Percentiles rank a stretch among this genome's conserved stretches.
These are phyloP conservation scores for Thielaviopsis euricoi DNA, from an alignment of 2,329 filamentous ascomycete species.

Conservation along the genomic window DNA sequence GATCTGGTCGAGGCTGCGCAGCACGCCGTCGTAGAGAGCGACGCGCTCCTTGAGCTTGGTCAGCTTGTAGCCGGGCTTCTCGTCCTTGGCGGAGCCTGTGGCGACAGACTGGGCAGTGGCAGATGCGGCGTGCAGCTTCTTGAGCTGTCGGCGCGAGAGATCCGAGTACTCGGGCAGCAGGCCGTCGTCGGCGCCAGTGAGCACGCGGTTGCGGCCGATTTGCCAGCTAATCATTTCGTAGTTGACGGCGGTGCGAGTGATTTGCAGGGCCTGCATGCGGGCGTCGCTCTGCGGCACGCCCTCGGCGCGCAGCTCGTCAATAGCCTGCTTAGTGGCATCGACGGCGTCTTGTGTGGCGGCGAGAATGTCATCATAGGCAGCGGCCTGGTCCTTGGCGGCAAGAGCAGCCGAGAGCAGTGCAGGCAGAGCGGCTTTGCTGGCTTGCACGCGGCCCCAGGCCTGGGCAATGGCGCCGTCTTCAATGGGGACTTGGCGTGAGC, in stretches of 20 bases:
- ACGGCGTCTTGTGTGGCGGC: conserved; percentile 84
- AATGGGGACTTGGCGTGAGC: conserved; percentile 68
- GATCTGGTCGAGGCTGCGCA: conserved; percentile 82
- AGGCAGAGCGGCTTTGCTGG: conserved; percentile 24
- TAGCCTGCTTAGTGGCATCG: conserved; percentile 82
- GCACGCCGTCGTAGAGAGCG: conserved; percentile 76
- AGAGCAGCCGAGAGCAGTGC: conserved; percentile 23
- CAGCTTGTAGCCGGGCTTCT: conserved; percentile 58
- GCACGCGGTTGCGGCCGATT: conserved; percentile 77
- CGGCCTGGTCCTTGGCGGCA: conserved; percentile 52
- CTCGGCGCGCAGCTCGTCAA: conserved; percentile 76
- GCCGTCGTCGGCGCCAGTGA: conserved; percentile 73
- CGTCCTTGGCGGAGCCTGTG: conserved; percentile 22
- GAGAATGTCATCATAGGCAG: conserved; percentile 80
- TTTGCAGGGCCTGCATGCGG: conserved; percentile 81
- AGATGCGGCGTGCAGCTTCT: conserved; percentile 25
- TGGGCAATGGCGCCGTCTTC: conserved; percentile 87
- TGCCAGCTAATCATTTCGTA: conserved; percentile 91
- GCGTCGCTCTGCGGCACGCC: conserved; percentile 69
- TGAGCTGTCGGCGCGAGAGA: conserved; percentile 30
- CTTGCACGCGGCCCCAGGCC: conserved; percentile 51
- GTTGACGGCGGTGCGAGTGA: conserved; percentile 84
- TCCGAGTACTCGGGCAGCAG: conserved; percentile 36
- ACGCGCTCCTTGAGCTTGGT: conserved; percentile 70
- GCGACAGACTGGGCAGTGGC: conserved; percentile 16